Evolutionary conservation across 2,329 filamentous ascomycete species (phyloP).

Genomic region (Neonectria punicea): DNA sequence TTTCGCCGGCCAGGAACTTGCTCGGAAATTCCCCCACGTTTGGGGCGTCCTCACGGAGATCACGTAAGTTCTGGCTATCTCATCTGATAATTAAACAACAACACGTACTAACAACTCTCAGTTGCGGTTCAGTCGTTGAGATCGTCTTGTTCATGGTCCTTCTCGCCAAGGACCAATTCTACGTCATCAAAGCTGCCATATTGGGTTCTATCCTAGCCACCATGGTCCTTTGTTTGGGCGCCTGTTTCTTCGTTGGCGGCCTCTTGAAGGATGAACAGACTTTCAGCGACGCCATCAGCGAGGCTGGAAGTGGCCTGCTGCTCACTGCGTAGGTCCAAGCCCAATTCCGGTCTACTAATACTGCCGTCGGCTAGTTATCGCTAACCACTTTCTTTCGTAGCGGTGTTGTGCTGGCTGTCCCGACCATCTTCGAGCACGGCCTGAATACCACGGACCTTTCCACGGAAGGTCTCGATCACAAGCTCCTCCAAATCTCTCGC

Average conservation of each 20-base stretch:
- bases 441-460: conserved; percentile 45
- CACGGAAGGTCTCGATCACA: conserved; percentile 55
- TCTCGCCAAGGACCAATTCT: conserved; percentile 64
- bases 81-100: not conserved
- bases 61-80: conserved; percentile 51
- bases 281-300: conserved; percentile 80
- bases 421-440: conserved; percentile 66
- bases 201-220: conserved; percentile 86
- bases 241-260: conserved; percentile 84
- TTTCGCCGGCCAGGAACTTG: conserved; percentile 73
- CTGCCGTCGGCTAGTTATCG: conserved; percentile 29
- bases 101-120: conserved; percentile 34
- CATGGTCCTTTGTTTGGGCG: conserved; percentile 80
- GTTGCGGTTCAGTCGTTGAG: conserved; percentile 79
- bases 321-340: conserved; percentile 75
- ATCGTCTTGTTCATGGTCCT: conserved; percentile 86
- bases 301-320: conserved; percentile 81
- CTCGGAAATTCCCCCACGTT: conserved; percentile 80
- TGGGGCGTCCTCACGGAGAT: conserved; percentile 71
- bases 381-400: conserved; percentile 44
- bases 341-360: conserved; percentile 9
- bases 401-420: conserved; percentile 54
- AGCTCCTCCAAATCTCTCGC: conserved; percentile 74
- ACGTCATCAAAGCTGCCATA: conserved; percentile 86
- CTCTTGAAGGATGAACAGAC: conserved; percentile 72